These are phyloP conservation scores for Triticum turgidum DNA, from an alignment of 176 grass and related monocot genomes.

Conservation along the genomic window DNA sequence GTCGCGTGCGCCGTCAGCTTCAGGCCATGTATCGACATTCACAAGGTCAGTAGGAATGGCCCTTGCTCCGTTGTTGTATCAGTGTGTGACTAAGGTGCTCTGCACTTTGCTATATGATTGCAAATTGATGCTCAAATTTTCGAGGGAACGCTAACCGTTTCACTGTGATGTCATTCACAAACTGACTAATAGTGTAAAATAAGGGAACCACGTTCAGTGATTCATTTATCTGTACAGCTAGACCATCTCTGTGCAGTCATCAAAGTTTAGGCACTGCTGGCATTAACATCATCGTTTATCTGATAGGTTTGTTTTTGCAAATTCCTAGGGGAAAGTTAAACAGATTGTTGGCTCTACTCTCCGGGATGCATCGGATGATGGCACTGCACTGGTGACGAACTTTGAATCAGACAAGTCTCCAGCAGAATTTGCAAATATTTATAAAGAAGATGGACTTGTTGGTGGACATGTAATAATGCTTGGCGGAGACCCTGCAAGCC, in stretches of 20 bases:
- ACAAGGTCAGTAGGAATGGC: constrained; percentile 58
- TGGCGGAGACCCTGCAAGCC: constrained; percentile 73
- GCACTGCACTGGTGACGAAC: constrained; percentile 60
- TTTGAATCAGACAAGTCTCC: constrained; percentile 87
- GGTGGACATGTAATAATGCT: constrained; percentile 97
- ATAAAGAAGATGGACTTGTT: constrained; percentile 56
- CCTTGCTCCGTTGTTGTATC: neutral
- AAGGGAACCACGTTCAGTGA: neutral
- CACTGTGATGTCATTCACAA: neutral
- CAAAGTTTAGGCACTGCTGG: neutral
- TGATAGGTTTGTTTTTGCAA: neutral
- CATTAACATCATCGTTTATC: neutral
- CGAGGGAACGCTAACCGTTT: neutral
- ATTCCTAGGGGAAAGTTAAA: constrained; percentile 81
- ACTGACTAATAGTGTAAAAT: neutral
- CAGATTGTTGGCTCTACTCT: constrained; percentile 97
- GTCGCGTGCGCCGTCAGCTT: constrained; percentile 50
- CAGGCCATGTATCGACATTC: constrained; percentile 90
- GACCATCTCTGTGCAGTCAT: neutral
- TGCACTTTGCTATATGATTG: constrained; percentile 15
- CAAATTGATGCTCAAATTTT: neutral
- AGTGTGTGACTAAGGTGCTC: neutral
- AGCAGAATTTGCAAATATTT: constrained; percentile 63
- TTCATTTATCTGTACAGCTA: neutral
- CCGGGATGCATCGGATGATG: constrained; percentile 48